These are phyloP conservation scores for Dryas alaskensis DNA, from an alignment of 306 rosid genomes.

Conservation along the genomic window DNA sequence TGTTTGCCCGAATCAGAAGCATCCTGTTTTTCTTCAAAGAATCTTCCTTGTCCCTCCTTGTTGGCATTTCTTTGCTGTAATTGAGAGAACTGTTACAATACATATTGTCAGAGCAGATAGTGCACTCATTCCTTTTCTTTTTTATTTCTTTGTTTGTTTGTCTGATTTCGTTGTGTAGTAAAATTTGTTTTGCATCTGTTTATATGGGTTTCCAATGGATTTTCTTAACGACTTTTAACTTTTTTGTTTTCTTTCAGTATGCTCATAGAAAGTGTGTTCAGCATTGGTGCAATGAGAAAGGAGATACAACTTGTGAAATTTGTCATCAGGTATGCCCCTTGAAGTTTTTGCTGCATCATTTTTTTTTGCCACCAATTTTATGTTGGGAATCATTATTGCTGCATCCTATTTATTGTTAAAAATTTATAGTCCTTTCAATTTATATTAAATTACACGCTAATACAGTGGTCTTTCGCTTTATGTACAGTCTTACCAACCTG, in stretches of 20 bases:
- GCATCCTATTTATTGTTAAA: neutral
- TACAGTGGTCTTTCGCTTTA: conserved; percentile 27
- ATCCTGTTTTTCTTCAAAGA: neutral
- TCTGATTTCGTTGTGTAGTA: neutral
- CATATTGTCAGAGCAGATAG: neutral
- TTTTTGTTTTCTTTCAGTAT: conserved; percentile 46
- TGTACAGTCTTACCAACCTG: conserved; percentile 74
- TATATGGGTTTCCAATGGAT: conserved; percentile 11
- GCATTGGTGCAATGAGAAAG: conserved; percentile 98
- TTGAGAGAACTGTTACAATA: neutral
- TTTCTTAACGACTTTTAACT: conserved; percentile 9
- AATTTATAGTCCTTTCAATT: neutral
- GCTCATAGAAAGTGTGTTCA: conserved; percentile 98
- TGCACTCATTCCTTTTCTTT: neutral
- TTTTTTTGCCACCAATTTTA: neutral
- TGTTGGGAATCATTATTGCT: neutral
- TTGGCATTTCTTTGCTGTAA: neutral
- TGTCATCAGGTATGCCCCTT: conserved; percentile 77
- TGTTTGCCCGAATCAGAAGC: too few species aligned
- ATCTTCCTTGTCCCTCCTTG: neutral
- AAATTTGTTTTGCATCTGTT: conserved; percentile 4
- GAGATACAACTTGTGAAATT: conserved; percentile 89
- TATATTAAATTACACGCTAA: neutral
- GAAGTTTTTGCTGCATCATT: neutral
- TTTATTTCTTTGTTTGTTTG: neutral